These are phyloP conservation scores for Diplodia intermedia DNA, from an alignment of 2,329 filamentous ascomycete genomes.

Conservation along the genomic window DNA sequence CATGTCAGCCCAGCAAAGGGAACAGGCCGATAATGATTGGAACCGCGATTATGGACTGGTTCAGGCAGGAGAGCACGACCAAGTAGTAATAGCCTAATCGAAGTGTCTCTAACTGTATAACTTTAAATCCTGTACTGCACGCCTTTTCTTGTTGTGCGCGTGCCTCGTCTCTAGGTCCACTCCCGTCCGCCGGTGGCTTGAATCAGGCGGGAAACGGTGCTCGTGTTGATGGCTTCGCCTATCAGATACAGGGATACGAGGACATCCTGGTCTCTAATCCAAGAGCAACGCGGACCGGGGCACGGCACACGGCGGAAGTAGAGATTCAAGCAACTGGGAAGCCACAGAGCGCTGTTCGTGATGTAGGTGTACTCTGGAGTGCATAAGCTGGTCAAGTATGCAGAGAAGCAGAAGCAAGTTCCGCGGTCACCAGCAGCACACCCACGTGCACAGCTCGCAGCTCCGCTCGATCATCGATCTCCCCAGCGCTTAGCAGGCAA, in stretches of 20 bases:
- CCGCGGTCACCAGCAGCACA: not conserved
- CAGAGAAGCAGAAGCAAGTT: conserved; percentile 24
- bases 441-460: conserved; percentile 14
- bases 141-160: not conserved
- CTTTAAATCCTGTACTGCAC: conserved; percentile 1
- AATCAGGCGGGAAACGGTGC: conserved; percentile 5
- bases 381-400: conserved; percentile 18
- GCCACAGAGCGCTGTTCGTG: not conserved
- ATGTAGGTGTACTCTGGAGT: conserved; percentile 7
- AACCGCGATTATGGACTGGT: conserved; percentile 2
- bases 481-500: not conserved
- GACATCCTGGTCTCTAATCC: conserved; percentile 6
- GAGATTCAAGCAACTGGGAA: not conserved
- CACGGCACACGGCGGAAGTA: not conserved
- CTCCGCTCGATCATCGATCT: conserved; percentile 24
- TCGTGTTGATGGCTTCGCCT: conserved; percentile 21
- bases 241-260: conserved; percentile 13
- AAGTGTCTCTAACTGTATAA: conserved; percentile 22
- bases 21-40: conserved; percentile 17
- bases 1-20: conserved; percentile 1
- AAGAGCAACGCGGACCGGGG: conserved; percentile 4
- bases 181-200: not conserved
- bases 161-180: not conserved
- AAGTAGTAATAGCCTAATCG: conserved; percentile 8
- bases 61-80: not conserved